A percentile compares a stretch with the other conserved stretches of the same genome.
These are phyloP conservation scores for Aspergillus arachidicola DNA, from an alignment of 2,329 filamentous ascomycete genomes.

Conservation along the genomic window DNA sequence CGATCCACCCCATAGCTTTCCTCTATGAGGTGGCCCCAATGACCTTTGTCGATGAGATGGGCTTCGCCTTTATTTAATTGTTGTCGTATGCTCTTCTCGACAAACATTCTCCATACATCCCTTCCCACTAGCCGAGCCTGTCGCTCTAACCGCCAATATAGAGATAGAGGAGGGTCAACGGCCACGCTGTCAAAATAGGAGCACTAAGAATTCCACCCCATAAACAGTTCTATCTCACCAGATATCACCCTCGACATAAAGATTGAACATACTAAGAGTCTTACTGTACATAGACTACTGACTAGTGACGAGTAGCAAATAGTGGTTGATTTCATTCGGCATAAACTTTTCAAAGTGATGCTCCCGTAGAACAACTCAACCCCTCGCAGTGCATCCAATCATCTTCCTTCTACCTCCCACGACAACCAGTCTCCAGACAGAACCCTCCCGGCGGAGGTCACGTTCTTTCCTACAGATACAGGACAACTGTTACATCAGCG, in stretches of 20 bases:
- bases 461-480: neutral
- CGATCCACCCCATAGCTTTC: conserved; percentile 1
- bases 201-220: neutral
- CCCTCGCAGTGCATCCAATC: conserved; percentile 23
- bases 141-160: conserved; percentile 8
- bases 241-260: neutral
- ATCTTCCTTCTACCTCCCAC: neutral
- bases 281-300: neutral
- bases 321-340: neutral
- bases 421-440: neutral
- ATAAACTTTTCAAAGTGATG: conserved; percentile 27
- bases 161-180: neutral
- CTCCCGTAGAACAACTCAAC: conserved; percentile 19
- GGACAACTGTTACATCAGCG: neutral
- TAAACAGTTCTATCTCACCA: neutral
- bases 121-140: conserved; percentile 17
- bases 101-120: conserved; percentile 18
- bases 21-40: conserved; percentile 4
- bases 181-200: neutral
- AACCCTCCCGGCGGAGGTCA: neutral
- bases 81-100: neutral
- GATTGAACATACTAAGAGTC: neutral
- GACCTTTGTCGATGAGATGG: neutral
- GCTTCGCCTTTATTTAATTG: neutral
- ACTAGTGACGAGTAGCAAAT: neutral